Conservation (phyloP, 2,329 filamentous ascomycete species). For the Pseudogymnoascus sp. region DNA sequence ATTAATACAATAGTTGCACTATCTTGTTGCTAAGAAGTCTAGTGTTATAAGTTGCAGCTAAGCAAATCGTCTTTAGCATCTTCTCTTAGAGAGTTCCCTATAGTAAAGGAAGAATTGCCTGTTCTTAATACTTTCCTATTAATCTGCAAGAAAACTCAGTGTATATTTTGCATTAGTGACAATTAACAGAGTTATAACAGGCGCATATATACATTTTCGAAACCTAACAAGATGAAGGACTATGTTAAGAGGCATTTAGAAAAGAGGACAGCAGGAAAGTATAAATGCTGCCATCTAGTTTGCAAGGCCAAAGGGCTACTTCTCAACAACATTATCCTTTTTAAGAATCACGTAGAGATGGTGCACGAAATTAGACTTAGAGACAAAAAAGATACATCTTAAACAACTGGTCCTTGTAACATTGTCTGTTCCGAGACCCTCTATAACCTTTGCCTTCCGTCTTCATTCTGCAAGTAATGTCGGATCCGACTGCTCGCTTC, state of each 20-base stretch:
- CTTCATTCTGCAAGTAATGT: too few species aligned
- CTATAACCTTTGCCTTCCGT: background rate
- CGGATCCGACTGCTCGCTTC: too few species aligned
- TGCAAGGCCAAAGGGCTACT: background rate
- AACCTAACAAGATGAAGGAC: background rate
- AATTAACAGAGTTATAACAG: too few species aligned
- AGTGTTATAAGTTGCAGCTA: too few species aligned
- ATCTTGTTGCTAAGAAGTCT: too few species aligned
- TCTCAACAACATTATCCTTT: background rate
- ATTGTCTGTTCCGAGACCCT: background rate
- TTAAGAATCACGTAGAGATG: background rate
- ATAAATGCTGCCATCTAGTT: background rate
- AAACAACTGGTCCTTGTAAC: background rate
- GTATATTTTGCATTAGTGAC: too few species aligned
- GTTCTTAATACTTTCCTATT: too few species aligned
- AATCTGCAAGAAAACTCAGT: too few species aligned
- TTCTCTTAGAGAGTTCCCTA: too few species aligned
- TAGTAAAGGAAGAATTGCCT: too few species aligned
- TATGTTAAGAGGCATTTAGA: background rate
- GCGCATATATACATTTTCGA: background rate
- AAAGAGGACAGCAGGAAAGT: background rate
- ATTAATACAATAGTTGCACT: too few species aligned
- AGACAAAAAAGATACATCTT: background rate
- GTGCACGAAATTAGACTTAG: background rate
- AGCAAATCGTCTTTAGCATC: too few species aligned